Evolutionary conservation across 495 filamentous ascomycete genomes (phyloP).

Genomic region (Neurospora sp.): DNA sequence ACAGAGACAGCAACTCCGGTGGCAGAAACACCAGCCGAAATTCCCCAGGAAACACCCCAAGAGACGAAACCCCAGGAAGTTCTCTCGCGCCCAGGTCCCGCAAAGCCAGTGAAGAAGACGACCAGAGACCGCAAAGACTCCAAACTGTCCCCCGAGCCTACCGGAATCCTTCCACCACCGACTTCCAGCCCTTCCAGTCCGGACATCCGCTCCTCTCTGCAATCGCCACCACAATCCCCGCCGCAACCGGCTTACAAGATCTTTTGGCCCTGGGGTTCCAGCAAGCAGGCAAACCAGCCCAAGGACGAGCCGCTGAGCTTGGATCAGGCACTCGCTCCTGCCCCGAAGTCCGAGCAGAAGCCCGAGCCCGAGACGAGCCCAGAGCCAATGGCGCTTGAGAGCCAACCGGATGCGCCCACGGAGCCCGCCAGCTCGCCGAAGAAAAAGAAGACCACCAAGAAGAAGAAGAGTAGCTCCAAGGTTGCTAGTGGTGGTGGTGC

Average conservation of each 20-base stretch:
- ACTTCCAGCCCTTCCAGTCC: not conserved
- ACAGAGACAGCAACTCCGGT: not conserved
- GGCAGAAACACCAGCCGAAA: not conserved
- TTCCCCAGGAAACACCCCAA: not conserved
- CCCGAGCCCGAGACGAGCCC: not conserved
- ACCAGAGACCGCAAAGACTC: not conserved
- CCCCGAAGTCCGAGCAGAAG: not conserved
- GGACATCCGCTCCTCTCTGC: not conserved
- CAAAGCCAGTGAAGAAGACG: not conserved
- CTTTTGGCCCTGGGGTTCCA: not conserved
- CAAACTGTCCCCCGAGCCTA: not conserved
- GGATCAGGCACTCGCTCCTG: not conserved
- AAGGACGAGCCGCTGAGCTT: not conserved
- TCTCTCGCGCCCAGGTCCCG: not conserved
- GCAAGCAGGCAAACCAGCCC: not conserved
- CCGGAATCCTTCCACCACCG: not conserved
- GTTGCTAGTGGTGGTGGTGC: not conserved
- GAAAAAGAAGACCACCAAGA: not conserved
- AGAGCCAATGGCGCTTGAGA: not conserved
- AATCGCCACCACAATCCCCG: not conserved
- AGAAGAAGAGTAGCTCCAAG: not conserved
- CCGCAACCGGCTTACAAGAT: not conserved
- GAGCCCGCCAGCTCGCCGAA: not conserved
- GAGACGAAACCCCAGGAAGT: not conserved
- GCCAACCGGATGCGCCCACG: not conserved